Percentiles rank a stretch among this genome's conserved stretches.
Conservation (phyloP, 2,329 filamentous ascomycete genomes). For the Aspergillus versicolor region DNA sequence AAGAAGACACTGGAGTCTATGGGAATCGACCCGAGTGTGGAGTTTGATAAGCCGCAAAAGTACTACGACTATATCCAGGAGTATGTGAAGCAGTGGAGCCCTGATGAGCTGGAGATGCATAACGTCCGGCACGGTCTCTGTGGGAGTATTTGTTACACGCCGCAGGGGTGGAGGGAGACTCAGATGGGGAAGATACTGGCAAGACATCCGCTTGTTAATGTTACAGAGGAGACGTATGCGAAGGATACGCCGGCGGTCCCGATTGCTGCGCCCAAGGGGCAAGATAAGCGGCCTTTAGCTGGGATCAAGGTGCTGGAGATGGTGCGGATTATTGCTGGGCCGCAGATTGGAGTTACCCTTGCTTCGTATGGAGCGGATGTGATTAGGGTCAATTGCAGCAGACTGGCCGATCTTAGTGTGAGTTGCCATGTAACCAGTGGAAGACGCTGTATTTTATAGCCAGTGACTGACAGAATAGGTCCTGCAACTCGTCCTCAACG, state of each 20-base stretch:
- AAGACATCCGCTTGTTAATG: not conserved
- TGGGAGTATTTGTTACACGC: conserved; percentile 39
- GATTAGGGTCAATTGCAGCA: conserved; percentile 43
- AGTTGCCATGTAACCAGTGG: not conserved
- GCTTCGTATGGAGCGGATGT: conserved; percentile 49
- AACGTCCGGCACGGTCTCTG: conserved; percentile 44
- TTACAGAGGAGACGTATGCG: not conserved
- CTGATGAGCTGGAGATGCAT: conserved; percentile 45
- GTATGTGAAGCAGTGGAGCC: conserved; percentile 32
- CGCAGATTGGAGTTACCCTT: conserved; percentile 42
- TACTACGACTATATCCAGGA: conserved; percentile 27
- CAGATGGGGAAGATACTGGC: not conserved
- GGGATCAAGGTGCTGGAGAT: conserved; percentile 53
- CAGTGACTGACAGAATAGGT: not conserved
- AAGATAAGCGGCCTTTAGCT: conserved; percentile 37
- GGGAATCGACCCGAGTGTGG: not conserved
- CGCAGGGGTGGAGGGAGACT: not conserved
- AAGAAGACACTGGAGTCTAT: conserved; percentile 17
- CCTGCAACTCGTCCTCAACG: conserved; percentile 8
- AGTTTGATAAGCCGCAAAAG: not conserved
- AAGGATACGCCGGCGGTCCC: not conserved
- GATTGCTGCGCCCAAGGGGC: not conserved
- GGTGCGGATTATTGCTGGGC: conserved; percentile 39
- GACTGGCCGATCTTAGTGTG: not conserved
- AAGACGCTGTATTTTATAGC: not conserved